A percentile compares a stretch with the other conserved stretches of the same genome.
Conservation (phyloP, 768 basidiomycete genomes). For the Rhizopogon vinicolor region DNA sequence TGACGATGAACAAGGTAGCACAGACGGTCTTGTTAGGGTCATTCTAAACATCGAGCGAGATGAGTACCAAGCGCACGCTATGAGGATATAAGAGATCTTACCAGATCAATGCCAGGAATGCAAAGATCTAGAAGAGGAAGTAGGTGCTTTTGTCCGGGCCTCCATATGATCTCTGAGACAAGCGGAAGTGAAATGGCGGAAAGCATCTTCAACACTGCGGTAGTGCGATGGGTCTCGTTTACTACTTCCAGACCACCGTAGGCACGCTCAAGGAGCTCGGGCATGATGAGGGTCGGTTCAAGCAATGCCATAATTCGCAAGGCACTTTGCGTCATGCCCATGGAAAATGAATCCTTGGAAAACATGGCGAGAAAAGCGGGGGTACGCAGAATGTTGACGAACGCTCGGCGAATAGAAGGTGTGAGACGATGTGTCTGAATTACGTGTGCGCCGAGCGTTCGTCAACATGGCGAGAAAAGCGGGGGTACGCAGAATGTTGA, state of each 20-base stretch:
- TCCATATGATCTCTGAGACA: constrained; percentile 73
- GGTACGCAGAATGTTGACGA: constrained; percentile 78
- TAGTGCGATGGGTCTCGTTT: constrained; percentile 94
- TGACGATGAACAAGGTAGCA: constrained; percentile 73
- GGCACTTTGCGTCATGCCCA: constrained; percentile 75
- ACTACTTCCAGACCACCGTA: constrained; percentile 90
- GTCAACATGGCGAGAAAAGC: constrained; percentile 91
- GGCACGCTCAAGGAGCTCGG: constrained; percentile 85
- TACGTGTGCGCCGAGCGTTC: no score
- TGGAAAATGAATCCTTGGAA: constrained; percentile 77
- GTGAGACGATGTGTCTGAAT: constrained; percentile 72
- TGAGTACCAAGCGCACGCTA: not conserved
- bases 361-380: constrained; percentile 91
- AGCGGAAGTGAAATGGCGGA: constrained; percentile 73
- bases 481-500: constrained; percentile 76
- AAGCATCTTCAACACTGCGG: constrained; percentile 83
- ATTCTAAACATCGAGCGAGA: constrained; percentile 41
- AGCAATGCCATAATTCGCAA: constrained; percentile 74
- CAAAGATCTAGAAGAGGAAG: constrained; percentile 84
- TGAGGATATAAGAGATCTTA: constrained; percentile 27
- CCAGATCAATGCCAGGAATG: constrained; percentile 88
- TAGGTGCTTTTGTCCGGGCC: constrained; percentile 85
- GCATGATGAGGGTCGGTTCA: constrained; percentile 85
- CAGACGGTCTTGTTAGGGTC: constrained; percentile 79
- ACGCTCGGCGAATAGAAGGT: constrained; percentile 70